Conservation (phyloP, 139 green algal species). For the Auxenochlorella protothecoides region DNA sequence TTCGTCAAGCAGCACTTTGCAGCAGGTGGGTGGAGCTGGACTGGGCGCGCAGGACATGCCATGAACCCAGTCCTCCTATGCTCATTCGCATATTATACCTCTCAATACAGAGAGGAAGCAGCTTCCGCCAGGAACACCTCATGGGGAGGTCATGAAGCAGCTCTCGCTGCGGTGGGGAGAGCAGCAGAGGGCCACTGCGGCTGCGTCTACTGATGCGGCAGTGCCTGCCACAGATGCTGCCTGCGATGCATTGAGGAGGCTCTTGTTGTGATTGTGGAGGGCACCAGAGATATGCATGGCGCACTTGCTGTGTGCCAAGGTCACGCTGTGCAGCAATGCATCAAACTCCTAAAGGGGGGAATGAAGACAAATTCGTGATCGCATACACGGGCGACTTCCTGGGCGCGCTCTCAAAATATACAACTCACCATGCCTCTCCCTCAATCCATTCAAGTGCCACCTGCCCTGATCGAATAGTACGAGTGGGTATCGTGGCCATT, state of each 20-base stretch:
- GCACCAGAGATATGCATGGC: no score
- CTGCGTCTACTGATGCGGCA: no score
- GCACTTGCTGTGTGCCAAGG: no score
- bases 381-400: no score
- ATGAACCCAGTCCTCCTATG: background rate
- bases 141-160: constrained; percentile 29
- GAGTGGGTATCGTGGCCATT: no score
- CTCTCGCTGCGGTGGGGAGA: constrained; percentile 17
- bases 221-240: background rate
- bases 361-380: no score
- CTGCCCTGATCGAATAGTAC: no score
- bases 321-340: no score
- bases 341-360: no score
- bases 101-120: constrained; percentile 3
- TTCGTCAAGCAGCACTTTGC: constrained; percentile 40
- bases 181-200: background rate
- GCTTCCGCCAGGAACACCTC: constrained; percentile 13
- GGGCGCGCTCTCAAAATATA: no score
- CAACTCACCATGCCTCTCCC: no score
- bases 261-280: background rate
- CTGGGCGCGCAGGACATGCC: background rate
- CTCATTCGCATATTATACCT: background rate
- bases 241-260: background rate
- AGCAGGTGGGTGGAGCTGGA: background rate
- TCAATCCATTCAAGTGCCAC: no score